These are phyloP conservation scores for Ustilago vetiveriae DNA, from an alignment of 1,284 basidiomycete genomes.

Conservation along the genomic window DNA sequence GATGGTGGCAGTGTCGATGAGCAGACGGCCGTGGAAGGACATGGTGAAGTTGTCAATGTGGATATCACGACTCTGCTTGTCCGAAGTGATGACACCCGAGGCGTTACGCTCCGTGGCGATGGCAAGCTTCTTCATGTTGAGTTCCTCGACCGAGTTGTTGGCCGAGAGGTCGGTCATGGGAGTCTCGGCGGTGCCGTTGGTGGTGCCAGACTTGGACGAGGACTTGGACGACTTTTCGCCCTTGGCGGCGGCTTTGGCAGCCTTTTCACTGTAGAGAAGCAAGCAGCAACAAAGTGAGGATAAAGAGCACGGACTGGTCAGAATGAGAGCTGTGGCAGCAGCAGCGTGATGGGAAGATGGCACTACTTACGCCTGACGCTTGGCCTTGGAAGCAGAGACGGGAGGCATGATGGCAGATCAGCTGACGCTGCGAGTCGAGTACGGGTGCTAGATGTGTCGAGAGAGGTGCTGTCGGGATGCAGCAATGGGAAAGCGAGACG, in stretches of 20 bases:
- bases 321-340: too few relatives aligned
- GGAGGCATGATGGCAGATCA: constrained; percentile 50
- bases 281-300: too few relatives aligned
- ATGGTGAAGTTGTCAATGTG: constrained; percentile 96
- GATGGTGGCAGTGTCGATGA: constrained; percentile 88
- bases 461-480: constrained; percentile 3
- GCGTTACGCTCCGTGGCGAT: constrained; percentile 65
- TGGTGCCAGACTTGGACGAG: constrained; percentile 57
- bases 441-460: not conserved
- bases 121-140: constrained; percentile 66
- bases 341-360: too few relatives aligned
- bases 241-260: constrained; percentile 64
- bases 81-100: constrained; percentile 87
- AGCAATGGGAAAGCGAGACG: constrained; percentile 14
- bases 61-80: constrained; percentile 91
- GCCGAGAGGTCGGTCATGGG: constrained; percentile 59
- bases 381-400: constrained; percentile 67
- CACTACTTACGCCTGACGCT: constrained; percentile 67
- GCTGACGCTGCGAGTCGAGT: not conserved
- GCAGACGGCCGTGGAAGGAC: constrained; percentile 93
- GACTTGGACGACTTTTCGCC: constrained; percentile 52
- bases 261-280: constrained; percentile 67
- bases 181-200: constrained; percentile 46
- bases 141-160: constrained; percentile 50
- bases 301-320: too few relatives aligned